These are phyloP conservation scores for Tillandsia leiboldiana DNA, from an alignment of 176 grass and related monocot genomes.

Conservation along the genomic window DNA sequence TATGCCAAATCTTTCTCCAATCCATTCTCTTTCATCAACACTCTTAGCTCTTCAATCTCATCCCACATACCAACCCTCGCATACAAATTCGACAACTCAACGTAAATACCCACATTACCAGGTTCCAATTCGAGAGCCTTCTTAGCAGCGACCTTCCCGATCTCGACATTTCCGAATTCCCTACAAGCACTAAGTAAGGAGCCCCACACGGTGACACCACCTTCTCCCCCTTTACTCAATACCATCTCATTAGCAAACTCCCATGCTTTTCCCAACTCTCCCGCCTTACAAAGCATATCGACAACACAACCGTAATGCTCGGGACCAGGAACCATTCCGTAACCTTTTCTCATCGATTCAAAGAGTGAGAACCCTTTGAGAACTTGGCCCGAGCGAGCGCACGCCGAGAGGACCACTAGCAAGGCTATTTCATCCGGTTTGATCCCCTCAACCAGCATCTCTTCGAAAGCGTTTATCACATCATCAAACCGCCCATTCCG, in stretches of 20 bases:
- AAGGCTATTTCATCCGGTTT: conserved; percentile 40
- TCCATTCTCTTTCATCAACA: conserved; percentile 38
- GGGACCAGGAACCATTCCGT: conserved; percentile 28
- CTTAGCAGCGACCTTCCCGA: conserved; percentile 44
- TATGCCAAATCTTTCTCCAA: conserved; percentile 45
- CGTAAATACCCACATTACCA: conserved; percentile 36
- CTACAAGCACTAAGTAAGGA: conserved; percentile 49
- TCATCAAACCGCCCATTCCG: conserved; percentile 43
- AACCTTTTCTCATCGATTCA: conserved; percentile 20
- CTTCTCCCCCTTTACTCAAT: conserved; percentile 7
- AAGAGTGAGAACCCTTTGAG: conserved; percentile 40
- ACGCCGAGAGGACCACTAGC: conserved; percentile 54
- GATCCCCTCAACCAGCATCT: conserved; percentile 27
- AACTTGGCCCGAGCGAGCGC: conserved; percentile 40
- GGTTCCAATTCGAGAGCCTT: conserved; percentile 55
- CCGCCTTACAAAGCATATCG: conserved; percentile 45
- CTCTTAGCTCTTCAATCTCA: conserved; percentile 34
- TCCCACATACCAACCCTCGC: conserved; percentile 51
- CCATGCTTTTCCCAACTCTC: conserved; percentile 44
- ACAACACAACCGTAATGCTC: conserved; percentile 53
- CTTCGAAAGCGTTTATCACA: conserved; percentile 37
- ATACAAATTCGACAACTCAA: conserved; percentile 52
- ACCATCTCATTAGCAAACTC: conserved; percentile 30
- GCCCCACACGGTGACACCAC: conserved; percentile 35
- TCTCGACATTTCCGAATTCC: conserved; percentile 24